Conservation (phyloP, 2,329 filamentous ascomycete genomes). For the Seiridium cupressi region DNA sequence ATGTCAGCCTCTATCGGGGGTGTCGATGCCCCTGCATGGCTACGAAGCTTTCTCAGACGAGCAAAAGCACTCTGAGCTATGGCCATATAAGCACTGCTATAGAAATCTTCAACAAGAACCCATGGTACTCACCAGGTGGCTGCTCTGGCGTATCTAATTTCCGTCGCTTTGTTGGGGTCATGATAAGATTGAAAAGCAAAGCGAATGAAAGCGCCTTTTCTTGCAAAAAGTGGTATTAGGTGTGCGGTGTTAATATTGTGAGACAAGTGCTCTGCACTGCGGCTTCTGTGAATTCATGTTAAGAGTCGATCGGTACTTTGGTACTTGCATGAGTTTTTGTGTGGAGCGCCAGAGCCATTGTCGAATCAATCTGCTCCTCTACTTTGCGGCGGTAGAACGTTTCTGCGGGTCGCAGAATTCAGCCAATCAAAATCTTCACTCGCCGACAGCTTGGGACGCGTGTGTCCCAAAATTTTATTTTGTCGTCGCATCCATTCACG, state of each 20-base stretch:
- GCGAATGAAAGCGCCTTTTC: no score
- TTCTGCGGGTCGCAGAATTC: neutral
- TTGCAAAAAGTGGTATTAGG: no score
- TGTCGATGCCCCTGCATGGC: neutral
- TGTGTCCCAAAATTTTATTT: slow-evolving; percentile 9
- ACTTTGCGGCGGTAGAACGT: neutral
- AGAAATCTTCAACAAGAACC: neutral
- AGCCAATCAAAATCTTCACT: neutral
- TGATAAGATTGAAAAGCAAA: slow-evolving; percentile 2
- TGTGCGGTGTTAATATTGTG: no score
- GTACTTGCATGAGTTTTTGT: neutral
- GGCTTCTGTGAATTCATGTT: no score
- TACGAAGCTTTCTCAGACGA: slow-evolving; percentile 31
- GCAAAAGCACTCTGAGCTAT: slow-evolving; percentile 44
- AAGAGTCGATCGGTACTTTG: neutral
- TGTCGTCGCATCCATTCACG: neutral
- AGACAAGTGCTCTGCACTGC: no score
- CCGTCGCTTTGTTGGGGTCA: slow-evolving; percentile 37
- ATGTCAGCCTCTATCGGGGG: neutral
- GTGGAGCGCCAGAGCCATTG: neutral
- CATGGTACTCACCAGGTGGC: slow-evolving; percentile 29
- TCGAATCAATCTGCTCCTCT: neutral
- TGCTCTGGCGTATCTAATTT: slow-evolving; percentile 36
- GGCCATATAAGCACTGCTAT: slow-evolving; percentile 11
- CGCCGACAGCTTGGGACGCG: neutral